A percentile compares a stretch with the other conserved stretches of the same genome.
These are phyloP conservation scores for Helotiales sp. DNA, from an alignment of 2,329 filamentous ascomycete genomes.

Conservation along the genomic window DNA sequence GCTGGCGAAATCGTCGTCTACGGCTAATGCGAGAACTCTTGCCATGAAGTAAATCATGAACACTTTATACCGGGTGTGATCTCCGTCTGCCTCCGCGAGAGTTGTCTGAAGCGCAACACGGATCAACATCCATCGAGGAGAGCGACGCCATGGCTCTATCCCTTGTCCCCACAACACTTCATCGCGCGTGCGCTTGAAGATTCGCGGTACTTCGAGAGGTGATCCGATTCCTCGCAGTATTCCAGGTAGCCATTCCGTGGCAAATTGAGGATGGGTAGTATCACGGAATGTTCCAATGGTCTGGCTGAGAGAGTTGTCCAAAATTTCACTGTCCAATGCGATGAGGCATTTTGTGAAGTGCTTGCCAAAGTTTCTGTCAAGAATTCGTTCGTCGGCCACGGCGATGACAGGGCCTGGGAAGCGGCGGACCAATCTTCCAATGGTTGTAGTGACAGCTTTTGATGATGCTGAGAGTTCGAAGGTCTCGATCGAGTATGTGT, in stretches of 20 bases:
- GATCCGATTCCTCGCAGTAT: conserved; percentile 50
- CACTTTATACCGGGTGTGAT: conserved; percentile 51
- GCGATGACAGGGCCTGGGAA: conserved; percentile 49
- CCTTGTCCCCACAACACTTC: conserved; percentile 53
- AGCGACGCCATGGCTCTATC: conserved; percentile 54
- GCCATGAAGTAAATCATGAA: conserved; percentile 56
- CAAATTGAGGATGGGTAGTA: conserved; percentile 53
- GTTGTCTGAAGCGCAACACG: conserved; percentile 54
- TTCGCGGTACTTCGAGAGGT: conserved; percentile 32
- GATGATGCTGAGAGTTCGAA: conserved; percentile 54
- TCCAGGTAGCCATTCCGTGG: conserved; percentile 56
- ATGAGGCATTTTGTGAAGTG: conserved; percentile 30
- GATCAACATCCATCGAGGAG: conserved; percentile 59
- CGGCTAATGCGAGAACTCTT: conserved; percentile 42
- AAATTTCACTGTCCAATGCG: conserved; percentile 37
- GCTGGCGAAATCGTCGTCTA: conserved; percentile 24
- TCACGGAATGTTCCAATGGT: conserved; percentile 46
- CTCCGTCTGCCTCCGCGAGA: neutral
- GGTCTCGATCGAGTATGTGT: conserved; percentile 43
- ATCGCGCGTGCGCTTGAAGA: conserved; percentile 60
- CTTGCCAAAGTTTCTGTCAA: conserved; percentile 35
- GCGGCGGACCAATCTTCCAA: conserved; percentile 48
- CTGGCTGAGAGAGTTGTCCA: conserved; percentile 50
- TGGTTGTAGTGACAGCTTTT: conserved; percentile 44
- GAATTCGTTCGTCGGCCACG: conserved; percentile 37